Evolutionary conservation across 2,329 filamentous ascomycete species (phyloP).

Genomic region (Phyllosticta citriasiana): DNA sequence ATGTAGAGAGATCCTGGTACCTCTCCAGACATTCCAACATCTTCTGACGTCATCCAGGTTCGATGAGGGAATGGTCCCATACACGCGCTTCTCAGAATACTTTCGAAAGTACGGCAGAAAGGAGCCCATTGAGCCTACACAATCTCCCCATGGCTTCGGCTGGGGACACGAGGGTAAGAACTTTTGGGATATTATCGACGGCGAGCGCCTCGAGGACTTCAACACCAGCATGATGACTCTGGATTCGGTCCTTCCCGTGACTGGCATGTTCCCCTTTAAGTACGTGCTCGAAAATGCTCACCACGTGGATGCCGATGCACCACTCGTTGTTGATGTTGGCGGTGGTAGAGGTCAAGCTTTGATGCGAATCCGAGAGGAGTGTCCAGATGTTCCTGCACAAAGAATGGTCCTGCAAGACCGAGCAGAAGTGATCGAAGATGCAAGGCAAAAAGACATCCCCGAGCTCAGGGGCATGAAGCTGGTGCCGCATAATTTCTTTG

Average conservation of each 20-base stretch:
- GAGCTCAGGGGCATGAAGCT: conserved; percentile 21
- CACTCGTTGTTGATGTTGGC: conserved; percentile 33
- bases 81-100: neutral
- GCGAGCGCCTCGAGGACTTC: neutral
- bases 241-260: conserved; percentile 1
- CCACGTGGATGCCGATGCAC: neutral
- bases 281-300: conserved; percentile 2
- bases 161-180: neutral
- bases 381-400: conserved; percentile 22
- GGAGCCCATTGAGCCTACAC: conserved; percentile 6
- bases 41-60: neutral
- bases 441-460: conserved; percentile 8
- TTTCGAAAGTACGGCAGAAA: conserved; percentile 6
- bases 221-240: conserved; percentile 5
- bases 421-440: conserved; percentile 20
- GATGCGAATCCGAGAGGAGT: conserved; percentile 21
- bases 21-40: neutral
- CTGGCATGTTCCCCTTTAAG: conserved; percentile 1
- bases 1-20: neutral
- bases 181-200: conserved; percentile 5
- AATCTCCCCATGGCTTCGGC: conserved; percentile 1
- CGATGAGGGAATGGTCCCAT: conserved; percentile 1
- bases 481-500: conserved; percentile 21
- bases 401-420: conserved; percentile 33
- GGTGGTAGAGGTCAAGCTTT: conserved; percentile 33